Evolutionary conservation across 495 filamentous ascomycete genomes (phyloP).

Genomic region (Aspergillus baeticus): DNA sequence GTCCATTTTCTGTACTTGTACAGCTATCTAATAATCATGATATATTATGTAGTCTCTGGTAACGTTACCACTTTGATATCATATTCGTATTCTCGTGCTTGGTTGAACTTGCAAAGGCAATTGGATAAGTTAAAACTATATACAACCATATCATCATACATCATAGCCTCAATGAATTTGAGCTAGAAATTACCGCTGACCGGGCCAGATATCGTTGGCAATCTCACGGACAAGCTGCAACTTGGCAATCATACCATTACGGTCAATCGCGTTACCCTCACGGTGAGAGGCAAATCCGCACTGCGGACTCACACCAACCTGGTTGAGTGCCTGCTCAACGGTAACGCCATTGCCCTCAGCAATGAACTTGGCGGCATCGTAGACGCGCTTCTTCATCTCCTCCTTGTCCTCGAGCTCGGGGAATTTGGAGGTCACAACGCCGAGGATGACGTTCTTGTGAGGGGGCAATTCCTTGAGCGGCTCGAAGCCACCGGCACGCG

Average conservation of each 20-base stretch:
- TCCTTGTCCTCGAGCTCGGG: slow-evolving; percentile 71
- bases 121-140: slow-evolving; percentile 5
- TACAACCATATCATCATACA: slow-evolving; percentile 5
- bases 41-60: too few species aligned
- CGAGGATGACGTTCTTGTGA: slow-evolving; percentile 74
- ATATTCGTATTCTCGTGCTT: neutral
- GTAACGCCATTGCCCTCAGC: slow-evolving; percentile 64
- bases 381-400: slow-evolving; percentile 66
- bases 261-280: slow-evolving; percentile 62
- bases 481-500: slow-evolving; percentile 74
- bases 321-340: slow-evolving; percentile 64
- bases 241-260: slow-evolving; percentile 70
- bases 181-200: slow-evolving; percentile 44
- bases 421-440: slow-evolving; percentile 73
- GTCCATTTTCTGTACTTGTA: neutral
- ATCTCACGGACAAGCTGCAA: slow-evolving; percentile 65
- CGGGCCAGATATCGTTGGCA: slow-evolving; percentile 71
- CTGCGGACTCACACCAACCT: slow-evolving; percentile 71
- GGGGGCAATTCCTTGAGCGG: slow-evolving; percentile 69
- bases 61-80: too few species aligned
- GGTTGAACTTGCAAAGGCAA: neutral
- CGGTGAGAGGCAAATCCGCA: slow-evolving; percentile 78
- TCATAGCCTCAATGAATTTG: neutral
- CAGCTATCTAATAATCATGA: neutral
- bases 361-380: slow-evolving; percentile 68